Evolutionary conservation across 208 protist species (phyloP).

Genomic region (Trypanosomatidae sp.): DNA sequence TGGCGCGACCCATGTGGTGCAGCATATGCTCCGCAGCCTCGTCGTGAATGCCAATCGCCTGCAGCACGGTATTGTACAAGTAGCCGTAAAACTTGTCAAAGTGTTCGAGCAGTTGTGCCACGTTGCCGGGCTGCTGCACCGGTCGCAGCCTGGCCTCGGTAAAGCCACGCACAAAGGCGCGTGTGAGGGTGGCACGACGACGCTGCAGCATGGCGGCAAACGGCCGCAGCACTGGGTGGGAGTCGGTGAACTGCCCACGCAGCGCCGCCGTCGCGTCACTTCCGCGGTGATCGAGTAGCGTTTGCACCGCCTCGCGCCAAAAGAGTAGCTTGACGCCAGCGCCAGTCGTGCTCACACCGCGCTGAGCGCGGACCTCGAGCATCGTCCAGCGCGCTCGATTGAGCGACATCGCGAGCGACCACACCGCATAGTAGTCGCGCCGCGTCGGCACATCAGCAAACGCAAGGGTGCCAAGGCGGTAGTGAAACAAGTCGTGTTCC

Average conservation of each 20-base stretch:
- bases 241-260: conserved; percentile 74
- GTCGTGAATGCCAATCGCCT: conserved; percentile 66
- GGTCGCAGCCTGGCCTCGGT: conserved; percentile 67
- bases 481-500: conserved; percentile 69
- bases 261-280: conserved; percentile 52
- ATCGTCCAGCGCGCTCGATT: conserved; percentile 86
- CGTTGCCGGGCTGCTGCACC: conserved; percentile 77
- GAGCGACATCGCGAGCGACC: conserved; percentile 67
- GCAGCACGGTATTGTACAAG: conserved; percentile 81
- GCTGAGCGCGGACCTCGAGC: conserved; percentile 80
- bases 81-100: conserved; percentile 88
- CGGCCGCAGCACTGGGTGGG: conserved; percentile 69
- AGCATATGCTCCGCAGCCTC: conserved; percentile 73
- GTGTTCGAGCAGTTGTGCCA: conserved; percentile 85
- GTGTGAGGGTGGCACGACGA: conserved; percentile 61
- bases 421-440: conserved; percentile 82
- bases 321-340: conserved; percentile 84
- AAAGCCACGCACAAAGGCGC: conserved; percentile 82
- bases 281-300: conserved; percentile 31
- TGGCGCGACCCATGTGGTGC: conserved; percentile 75
- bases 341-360: conserved; percentile 78
- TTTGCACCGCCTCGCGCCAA: conserved; percentile 63
- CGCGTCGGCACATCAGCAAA: conserved; percentile 37
- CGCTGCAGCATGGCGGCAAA: conserved; percentile 57
- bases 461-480: conserved; percentile 63